These are phyloP conservation scores for Trametes pubescens DNA, from an alignment of 1,284 basidiomycete genomes.

Conservation along the genomic window DNA sequence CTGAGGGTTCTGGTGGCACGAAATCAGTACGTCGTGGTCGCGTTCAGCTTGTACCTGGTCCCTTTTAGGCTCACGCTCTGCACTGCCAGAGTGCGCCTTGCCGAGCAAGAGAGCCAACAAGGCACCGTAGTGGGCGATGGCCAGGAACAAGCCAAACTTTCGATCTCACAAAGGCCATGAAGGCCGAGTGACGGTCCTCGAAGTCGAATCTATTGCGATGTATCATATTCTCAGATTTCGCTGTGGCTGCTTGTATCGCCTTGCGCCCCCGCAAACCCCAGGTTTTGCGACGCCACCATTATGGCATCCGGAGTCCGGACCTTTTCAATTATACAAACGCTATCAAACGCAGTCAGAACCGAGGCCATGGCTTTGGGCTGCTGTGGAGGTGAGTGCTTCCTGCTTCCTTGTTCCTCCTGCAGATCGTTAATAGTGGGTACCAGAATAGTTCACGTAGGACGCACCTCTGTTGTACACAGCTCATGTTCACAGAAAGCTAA, in stretches of 20 bases:
- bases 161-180: conserved; percentile 11
- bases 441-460: not conserved
- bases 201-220: not conserved
- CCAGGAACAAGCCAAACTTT: conserved; percentile 12
- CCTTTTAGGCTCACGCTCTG: not conserved
- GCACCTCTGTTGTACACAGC: not conserved
- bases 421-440: not conserved
- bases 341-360: not conserved
- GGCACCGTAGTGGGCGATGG: not conserved
- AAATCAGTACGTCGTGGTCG: conserved; percentile 52
- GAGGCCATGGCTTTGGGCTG: not conserved
- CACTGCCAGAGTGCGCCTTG: conserved; percentile 28
- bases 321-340: not conserved
- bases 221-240: not conserved
- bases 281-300: not conserved
- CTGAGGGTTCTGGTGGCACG: conserved; percentile 55
- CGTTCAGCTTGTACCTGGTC: not conserved
- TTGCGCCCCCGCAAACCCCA: not conserved
- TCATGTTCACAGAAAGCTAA: not conserved
- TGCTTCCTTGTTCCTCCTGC: not conserved
- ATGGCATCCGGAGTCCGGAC: not conserved
- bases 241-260: not conserved
- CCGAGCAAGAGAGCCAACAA: conserved; percentile 31
- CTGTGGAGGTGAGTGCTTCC: not conserved
- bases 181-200: not conserved